phyloP scores from a whole-genome alignment of 768 basidiomycete genomes.

The Erythrobasidium yunnanense region DNA sequence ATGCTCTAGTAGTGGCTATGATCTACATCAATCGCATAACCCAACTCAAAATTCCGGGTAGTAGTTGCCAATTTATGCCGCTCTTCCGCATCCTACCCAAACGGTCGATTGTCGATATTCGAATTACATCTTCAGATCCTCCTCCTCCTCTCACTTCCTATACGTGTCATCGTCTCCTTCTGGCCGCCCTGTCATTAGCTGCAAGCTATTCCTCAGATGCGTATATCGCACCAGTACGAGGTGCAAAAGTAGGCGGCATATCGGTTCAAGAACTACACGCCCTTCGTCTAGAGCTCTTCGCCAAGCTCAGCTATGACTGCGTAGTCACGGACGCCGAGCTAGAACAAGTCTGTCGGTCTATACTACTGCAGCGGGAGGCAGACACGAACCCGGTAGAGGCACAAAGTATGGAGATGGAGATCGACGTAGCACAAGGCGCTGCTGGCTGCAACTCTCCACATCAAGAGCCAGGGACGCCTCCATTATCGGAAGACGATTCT shows the following conservation, averaged over 20 bases:
- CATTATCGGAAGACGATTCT: too few relatives aligned
- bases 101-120: not conserved
- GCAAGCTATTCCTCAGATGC: constrained; percentile 31
- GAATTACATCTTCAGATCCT: not conserved
- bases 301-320: constrained; percentile 26
- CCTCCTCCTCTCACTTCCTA: constrained; percentile 29
- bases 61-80: not conserved
- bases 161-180: constrained; percentile 34
- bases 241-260: constrained; percentile 34
- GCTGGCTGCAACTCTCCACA: too few relatives aligned
- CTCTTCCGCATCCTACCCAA: not conserved
- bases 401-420: not conserved
- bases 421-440: too few relatives aligned
- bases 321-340: not conserved
- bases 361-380: too few relatives aligned
- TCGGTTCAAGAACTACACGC: constrained; percentile 24
- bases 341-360: constrained; percentile 1
- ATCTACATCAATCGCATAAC: constrained; percentile 35
- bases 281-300: constrained; percentile 31
- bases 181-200: constrained; percentile 29
- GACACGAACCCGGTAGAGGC: too few relatives aligned
- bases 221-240: constrained; percentile 26
- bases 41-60: constrained; percentile 9
- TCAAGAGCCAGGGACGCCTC: too few relatives aligned
- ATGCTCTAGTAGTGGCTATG: constrained; percentile 32